Evolutionary conservation across 208 protist species (phyloP), one percentile per base, ranked within the genome.

Genomic region (Leishmania martiniquensis): DNA sequence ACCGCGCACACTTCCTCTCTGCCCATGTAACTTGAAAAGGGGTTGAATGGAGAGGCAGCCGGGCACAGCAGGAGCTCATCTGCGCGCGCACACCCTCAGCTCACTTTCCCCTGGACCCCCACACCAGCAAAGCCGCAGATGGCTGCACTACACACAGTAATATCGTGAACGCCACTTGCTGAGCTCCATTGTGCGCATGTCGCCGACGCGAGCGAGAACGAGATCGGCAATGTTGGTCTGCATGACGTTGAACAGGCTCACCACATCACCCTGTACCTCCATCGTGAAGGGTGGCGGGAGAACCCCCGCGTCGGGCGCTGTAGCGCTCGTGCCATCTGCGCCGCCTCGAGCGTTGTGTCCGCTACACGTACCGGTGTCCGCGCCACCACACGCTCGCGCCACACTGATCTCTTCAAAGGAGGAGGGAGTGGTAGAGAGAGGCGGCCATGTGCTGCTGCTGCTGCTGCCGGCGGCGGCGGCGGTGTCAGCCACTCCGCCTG

Each of bases 171-270:
- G 13, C 44, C n/a, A 51, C 39, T 71, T 52, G 25, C 44, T 3
- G 44, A 1, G 37, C 22, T 52, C 29, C 37, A n/a, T 2, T 51
- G 25, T n/a, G 15, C 66, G 13, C 9, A 76, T 68, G 20, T 29
- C n/a, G 13, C 6, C 1, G 34, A 73, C 67, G 4, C 44, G 55
- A 7, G 72, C 54, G 25, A 79, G 44, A n/a, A 95, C 52, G 54
- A 71, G 29, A 1, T 82, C 73, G 20, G 79, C 20, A 37, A 93
- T 89, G 51, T 84, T 77, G 22, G 92, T 94, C 52, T 91, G 87
- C 22, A 87, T 74, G 3, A 83, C 85, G 73, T 96, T 88, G 79
- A 85, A 87, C 49, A 96, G 71, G 15, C 86, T 82, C 57, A 93
- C 44, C 7, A 96, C 59, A 57, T 92, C 88, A 29, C 80, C 86